Base-by-base conservation (phyloP, 1,284 basidiomycete genomes). In the Cutaneotrichosporon cutaneum region DNA sequence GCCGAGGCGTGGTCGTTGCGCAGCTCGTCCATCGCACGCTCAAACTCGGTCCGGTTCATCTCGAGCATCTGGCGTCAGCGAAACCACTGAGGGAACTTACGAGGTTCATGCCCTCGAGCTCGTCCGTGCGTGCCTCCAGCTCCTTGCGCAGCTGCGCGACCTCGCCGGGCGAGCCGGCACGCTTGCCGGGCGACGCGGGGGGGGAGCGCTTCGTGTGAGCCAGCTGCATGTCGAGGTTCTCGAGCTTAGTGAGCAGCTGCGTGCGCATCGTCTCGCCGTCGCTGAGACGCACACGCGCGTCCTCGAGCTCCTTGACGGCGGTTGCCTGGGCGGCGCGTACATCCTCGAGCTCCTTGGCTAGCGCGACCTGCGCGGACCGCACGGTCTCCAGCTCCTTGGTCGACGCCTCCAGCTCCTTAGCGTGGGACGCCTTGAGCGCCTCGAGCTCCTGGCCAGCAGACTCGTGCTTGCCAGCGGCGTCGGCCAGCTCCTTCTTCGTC, bases 31-130 rank as follows among this genome's bases (percentile, higher is more conserved):
- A 75, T 59, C 8, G 70, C 62, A 26, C 65, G 59, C 47, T 72
- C 61, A 50, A 76, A 77, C 57, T 72, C 69, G 13, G 63, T 59
- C 57, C 73, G 72, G 70, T 77, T 76, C 73, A 76, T 75, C 58
- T 72, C 73, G 27, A 75, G 64, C 57, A 72, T 68, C 75, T 77
- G 61, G 16, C 18, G 63, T 63, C 54, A 68, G 55, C 27, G 47
- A 18, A 58, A 27, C 13, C 21, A 8, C 24, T 14, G n/a, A 42
- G 27, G 9, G 3, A 68, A n/a, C 72, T 67, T 39, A 75, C 74
- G 36, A 66, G 50, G 33, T 71, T 73, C 44, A 71, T 69, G 56
- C 71, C 71, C 56, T 69, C 69, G 44, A 74, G 64, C 64, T 77
- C 75, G 53, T 75, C 74, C 11, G 53, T 58, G 39, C 70, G 61